Base-by-base conservation (phyloP, 345 rosid species). In the Salix viminalis region DNA sequence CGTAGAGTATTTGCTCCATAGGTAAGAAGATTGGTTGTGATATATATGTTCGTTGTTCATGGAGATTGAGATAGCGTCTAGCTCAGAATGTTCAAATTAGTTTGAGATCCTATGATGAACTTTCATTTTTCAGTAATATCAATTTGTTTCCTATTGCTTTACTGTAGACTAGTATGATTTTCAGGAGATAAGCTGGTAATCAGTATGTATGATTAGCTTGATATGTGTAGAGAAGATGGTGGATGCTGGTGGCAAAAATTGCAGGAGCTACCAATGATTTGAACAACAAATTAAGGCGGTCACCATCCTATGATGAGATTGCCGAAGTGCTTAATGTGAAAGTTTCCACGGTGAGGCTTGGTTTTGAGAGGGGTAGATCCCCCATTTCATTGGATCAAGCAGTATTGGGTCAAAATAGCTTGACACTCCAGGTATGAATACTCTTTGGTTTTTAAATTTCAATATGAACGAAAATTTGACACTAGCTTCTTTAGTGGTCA, bases 181-280 rank as follows among this genome's bases (percentile, higher is more conserved):
- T 50, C 70, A 64, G 71, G 75, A 67, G 77, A 81, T 80, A 82
- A 71, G 81, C 77, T 84, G 84, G 87, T 86, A 75, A 82, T 84
- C 81, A 83, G 85, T 88, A 83, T 78, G 85, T 84, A 80, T 82
- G 79, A 81, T 84, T 88, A 88, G 91, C 82, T 79, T 82, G 62
- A 76, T 76, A 79, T 83, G 76, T 86, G 86, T 73, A 89, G 92
- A 86, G 87, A 86, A 82, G 85, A 78, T 80, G 85, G 85, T 73
- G 80, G 76, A 85, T 76, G 70, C 66, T 56, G 77, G 73, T 82
- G 60, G 87, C 83, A 32, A 86, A 89, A 86, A 85, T 89, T 60
- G 83, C 87, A 28, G 86, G 84, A 81, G 88, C 87, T 67, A 86
- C 85, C 64, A 77, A 75, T 60, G 79, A 69, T 15, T 71, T 84